Base-by-base conservation (phyloP, 2,329 filamentous ascomycete species). In the Periglandula ipomoeae region DNA sequence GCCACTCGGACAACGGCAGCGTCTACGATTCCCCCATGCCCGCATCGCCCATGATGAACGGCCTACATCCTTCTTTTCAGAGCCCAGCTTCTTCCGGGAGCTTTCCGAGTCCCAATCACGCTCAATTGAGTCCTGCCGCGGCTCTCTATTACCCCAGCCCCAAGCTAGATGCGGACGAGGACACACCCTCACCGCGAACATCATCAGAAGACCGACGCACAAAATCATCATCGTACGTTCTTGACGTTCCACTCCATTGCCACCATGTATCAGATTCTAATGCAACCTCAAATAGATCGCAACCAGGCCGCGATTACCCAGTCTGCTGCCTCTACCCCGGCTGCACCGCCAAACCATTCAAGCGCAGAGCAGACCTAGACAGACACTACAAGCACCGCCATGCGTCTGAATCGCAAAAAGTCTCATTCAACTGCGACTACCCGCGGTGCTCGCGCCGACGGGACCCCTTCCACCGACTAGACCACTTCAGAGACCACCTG, bases 401-500 rank as follows among this genome's bases (percentile, higher is more conserved):
- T 58, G 60, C 62, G 11, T 63, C 65, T 0, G 64, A 65, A 2
- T 61, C 62, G 17, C 56, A 68, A 43, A 74, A 73, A 53, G 64
- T 68, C 11, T 60, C 65, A 17, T 76, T 67, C 56, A 61, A 58
- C 19, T 81, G 78, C 61, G 76, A 80, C 65, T 79, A 78, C 55
- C 59, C 63, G 17, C 65, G 60, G 46, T 80, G 78, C 58, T 51
- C 59, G 22, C 71, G 78, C 7, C 63, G 61, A 24, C 58, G 59
- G 5, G 62, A 69, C 2, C 71, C 75, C 2, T 80, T 81, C 56
- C 66, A 68, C 54, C 70, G 78, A 30, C 70, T 72, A 27, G 78
- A 81, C 53, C 78, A 81, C 61, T 78, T 71, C 58, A 69, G 77
- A 34, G 76, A 79, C 50, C 78, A 81, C 58, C 68, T 78, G 34